phyloP scores from a whole-genome alignment of 2,329 filamentous ascomycete species.

The Stemphylium lycopersici region DNA sequence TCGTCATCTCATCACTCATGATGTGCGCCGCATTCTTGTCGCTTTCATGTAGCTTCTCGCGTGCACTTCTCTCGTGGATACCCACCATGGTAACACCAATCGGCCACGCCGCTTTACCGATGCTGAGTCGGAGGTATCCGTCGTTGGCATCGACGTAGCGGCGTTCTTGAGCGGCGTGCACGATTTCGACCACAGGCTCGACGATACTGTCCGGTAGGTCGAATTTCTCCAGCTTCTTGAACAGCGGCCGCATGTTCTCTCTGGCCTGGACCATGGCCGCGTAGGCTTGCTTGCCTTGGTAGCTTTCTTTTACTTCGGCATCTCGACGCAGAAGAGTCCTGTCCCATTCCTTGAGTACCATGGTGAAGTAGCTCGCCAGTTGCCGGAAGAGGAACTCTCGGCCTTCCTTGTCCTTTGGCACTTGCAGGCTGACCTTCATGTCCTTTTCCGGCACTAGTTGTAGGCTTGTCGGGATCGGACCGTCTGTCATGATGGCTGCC shows the following conservation, averaged over 20 bases:
- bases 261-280: constrained; percentile 85
- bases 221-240: constrained; percentile 83
- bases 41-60: constrained; percentile 89
- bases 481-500: constrained; percentile 63
- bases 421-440: constrained; percentile 75
- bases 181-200: constrained; percentile 86
- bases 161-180: constrained; percentile 84
- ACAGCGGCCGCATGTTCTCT: constrained; percentile 87
- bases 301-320: constrained; percentile 68
- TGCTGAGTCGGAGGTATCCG: constrained; percentile 88
- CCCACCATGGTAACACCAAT: constrained; percentile 99
- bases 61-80: constrained; percentile 94
- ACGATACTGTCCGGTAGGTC: constrained; percentile 81
- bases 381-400: constrained; percentile 81
- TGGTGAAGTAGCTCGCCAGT: constrained; percentile 92
- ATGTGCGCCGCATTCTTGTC: constrained; percentile 85
- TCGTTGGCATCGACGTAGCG: constrained; percentile 97
- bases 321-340: constrained; percentile 69
- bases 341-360: constrained; percentile 92
- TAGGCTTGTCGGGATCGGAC: constrained; percentile 86
- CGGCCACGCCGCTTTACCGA: constrained; percentile 96
- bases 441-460: constrained; percentile 80
- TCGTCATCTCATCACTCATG: constrained; percentile 93
- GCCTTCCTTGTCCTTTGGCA: constrained; percentile 68
- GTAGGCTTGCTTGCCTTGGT: constrained; percentile 80